Percentiles rank a stretch among this genome's conserved stretches.
phyloP scores from a whole-genome alignment of 2,329 filamentous ascomycete genomes.

The Coniochaeta sp. region DNA sequence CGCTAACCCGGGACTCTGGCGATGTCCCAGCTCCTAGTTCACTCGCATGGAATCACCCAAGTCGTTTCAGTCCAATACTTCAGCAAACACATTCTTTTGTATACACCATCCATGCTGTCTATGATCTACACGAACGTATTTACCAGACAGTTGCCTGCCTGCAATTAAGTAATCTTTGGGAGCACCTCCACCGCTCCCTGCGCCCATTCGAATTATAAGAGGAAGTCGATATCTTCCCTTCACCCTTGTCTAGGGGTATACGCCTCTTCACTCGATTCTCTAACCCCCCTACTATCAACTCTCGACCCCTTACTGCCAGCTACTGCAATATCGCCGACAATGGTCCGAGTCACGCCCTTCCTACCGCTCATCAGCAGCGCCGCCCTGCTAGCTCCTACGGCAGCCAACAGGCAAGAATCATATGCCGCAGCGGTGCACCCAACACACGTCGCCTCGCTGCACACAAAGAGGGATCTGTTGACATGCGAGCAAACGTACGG shows the following conservation, averaged over 20 bases:
- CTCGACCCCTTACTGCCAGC: not conserved
- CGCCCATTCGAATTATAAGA: not conserved
- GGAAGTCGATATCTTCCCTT: not conserved
- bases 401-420: not conserved
- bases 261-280: not conserved
- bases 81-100: not conserved
- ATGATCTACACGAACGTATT: not conserved
- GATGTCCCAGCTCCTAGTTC: not conserved
- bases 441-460: not conserved
- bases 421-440: not conserved
- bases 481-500: conserved; percentile 27
- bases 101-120: not conserved
- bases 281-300: not conserved
- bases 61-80: not conserved
- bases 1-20: not conserved
- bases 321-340: not conserved
- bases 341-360: not conserved
- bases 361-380: not conserved
- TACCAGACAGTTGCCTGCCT: not conserved
- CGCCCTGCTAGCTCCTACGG: not conserved
- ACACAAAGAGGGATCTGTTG: conserved; percentile 12
- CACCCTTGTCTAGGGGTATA: not conserved
- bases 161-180: not conserved
- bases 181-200: not conserved
- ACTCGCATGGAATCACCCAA: not conserved